These are phyloP conservation scores for Leccinum uliginosum DNA, from an alignment of 768 basidiomycete species.

Conservation along the genomic window DNA sequence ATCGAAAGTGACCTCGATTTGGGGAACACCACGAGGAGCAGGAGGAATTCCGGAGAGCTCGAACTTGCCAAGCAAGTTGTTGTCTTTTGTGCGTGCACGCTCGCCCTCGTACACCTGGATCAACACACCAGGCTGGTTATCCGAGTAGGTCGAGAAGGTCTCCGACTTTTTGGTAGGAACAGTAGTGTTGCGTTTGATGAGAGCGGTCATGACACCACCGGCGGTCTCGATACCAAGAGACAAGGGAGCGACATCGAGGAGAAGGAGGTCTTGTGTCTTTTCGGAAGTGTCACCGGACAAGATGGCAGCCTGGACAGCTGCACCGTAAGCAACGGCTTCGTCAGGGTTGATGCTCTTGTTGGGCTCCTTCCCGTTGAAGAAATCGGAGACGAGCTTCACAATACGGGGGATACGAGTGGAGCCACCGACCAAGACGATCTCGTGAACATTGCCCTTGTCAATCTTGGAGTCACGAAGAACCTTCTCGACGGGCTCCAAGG, in stretches of 20 bases:
- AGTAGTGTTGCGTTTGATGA: constrained; percentile 98
- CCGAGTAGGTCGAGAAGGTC: constrained; percentile 97
- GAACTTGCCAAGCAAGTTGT: constrained; percentile 98
- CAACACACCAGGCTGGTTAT: constrained; percentile 97
- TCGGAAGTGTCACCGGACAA: constrained; percentile 97
- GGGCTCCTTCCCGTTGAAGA: constrained; percentile 98
- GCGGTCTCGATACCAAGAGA: constrained; percentile 97
- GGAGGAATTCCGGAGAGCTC: constrained; percentile 96
- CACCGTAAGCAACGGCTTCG: constrained; percentile 98
- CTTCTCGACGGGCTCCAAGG: constrained; percentile 95
- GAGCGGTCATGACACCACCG: constrained; percentile 97
- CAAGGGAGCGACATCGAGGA: constrained; percentile 89
- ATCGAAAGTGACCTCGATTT: constrained; percentile 97
- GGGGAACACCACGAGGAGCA: constrained; percentile 96
- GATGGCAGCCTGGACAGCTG: constrained; percentile 97
- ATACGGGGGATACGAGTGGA: constrained; percentile 98
- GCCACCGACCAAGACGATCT: constrained; percentile 96
- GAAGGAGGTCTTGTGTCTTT: constrained; percentile 93
- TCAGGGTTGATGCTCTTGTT: constrained; percentile 99
- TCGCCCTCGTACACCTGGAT: constrained; percentile 99
- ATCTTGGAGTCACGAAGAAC: constrained; percentile 98
- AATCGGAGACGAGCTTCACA: constrained; percentile 95
- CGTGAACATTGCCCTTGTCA: constrained; percentile 92
- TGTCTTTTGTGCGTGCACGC: constrained; percentile 97
- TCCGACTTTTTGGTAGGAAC: constrained; percentile 99